Evolutionary conservation across 805 yeast genomes (phyloP).

Genomic region (Yamadazyma phyllophila): DNA sequence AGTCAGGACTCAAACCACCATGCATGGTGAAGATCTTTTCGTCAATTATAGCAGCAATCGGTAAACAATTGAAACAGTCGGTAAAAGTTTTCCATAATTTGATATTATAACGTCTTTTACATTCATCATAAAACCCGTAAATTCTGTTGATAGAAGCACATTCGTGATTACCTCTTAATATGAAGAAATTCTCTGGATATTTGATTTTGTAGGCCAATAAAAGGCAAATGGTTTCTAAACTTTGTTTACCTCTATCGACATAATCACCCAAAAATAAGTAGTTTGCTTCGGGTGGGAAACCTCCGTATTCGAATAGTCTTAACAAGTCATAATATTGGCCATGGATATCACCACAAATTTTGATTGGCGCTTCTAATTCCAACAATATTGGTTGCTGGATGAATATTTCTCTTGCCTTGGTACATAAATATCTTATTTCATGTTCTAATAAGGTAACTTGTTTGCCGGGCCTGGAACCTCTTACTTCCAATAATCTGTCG

Average conservation of each 20-base stretch:
- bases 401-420: conserved; percentile 96
- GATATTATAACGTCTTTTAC: conserved; percentile 96
- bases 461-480: conserved; percentile 98
- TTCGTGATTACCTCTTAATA: conserved; percentile 97
- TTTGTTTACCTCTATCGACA: conserved; percentile 98
- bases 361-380: conserved; percentile 96
- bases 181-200: conserved; percentile 96
- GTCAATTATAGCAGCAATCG: conserved; percentile 97
- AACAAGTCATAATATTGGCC: conserved; percentile 96
- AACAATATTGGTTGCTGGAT: conserved; percentile 95
- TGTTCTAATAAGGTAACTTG: conserved; percentile 91
- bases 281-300: conserved; percentile 98
- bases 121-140: conserved; percentile 97
- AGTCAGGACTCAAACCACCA: conserved; percentile 96
- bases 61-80: conserved; percentile 97
- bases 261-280: conserved; percentile 95
- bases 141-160: conserved; percentile 97
- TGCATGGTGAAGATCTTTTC: conserved; percentile 99
- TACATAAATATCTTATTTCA: conserved; percentile 92
- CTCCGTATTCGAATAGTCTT: conserved; percentile 96
- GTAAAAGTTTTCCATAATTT: conserved; percentile 98
- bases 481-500: conserved; percentile 93
- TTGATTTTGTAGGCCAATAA: conserved; percentile 94
- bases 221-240: conserved; percentile 91
- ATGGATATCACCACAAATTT: conserved; percentile 96